Evolutionary conservation across 768 basidiomycete genomes (phyloP).

Genomic region (Termitomyces sp.): DNA sequence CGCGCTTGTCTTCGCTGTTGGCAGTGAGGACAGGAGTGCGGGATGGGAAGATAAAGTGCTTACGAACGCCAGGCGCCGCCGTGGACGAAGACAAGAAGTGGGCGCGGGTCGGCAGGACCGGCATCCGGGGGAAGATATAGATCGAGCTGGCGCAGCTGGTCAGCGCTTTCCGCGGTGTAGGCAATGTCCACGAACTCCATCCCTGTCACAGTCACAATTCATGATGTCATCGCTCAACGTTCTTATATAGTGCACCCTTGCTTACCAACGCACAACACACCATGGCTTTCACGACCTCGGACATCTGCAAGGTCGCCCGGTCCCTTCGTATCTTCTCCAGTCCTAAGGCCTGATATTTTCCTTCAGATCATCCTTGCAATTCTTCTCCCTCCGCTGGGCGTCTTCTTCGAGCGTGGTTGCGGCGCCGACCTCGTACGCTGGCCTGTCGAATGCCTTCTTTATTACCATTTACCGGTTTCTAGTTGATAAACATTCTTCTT

Average conservation of each 20-base stretch:
- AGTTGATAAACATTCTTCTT: constrained; percentile 72
- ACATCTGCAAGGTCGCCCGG: constrained; percentile 68
- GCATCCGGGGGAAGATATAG: constrained; percentile 33
- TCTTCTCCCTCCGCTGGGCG: constrained; percentile 77
- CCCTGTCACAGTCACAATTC: background rate
- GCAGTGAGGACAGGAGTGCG: background rate
- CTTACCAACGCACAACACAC: background rate
- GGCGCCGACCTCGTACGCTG: constrained; percentile 62
- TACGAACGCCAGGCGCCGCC: constrained; percentile 84
- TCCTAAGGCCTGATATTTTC: constrained; percentile 12
- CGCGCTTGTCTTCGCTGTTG: constrained; percentile 66
- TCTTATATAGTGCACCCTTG: background rate
- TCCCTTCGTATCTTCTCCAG: background rate
- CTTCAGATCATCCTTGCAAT: constrained; percentile 54
- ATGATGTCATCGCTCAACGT: constrained; percentile 11
- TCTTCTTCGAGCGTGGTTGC: constrained; percentile 87
- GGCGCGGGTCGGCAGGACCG: background rate
- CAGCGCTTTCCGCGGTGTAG: constrained; percentile 27
- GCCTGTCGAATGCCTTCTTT: background rate
- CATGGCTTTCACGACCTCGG: constrained; percentile 70
- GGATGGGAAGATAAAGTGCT: constrained; percentile 19
- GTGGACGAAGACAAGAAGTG: constrained; percentile 66
- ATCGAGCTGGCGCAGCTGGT: constrained; percentile 48
- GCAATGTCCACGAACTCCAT: constrained; percentile 30
- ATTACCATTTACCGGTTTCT: background rate